phyloP scores from a whole-genome alignment of 805 yeast genomes.

The Candida dajiaensis region DNA sequence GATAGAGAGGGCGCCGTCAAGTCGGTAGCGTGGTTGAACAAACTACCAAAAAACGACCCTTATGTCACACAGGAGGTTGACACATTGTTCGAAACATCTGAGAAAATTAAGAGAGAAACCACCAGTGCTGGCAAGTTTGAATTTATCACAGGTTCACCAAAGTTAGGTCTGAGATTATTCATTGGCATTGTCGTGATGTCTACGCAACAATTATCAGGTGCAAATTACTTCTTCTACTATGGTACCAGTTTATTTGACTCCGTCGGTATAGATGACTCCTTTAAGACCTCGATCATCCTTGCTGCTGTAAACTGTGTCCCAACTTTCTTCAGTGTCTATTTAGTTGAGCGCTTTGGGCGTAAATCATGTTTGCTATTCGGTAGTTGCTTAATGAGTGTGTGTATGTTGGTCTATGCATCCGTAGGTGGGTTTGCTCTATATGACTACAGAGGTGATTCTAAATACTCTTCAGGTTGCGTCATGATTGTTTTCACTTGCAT shows the following conservation, averaged over 20 bases:
- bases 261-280: conserved; percentile 52
- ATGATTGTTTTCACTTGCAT: conserved; percentile 64
- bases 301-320: conserved; percentile 52
- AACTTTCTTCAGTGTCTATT: conserved; percentile 45
- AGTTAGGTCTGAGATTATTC: conserved; percentile 40
- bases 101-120: conserved; percentile 41
- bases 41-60: conserved; percentile 37
- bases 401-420: conserved; percentile 55
- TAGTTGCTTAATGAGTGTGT: conserved; percentile 45
- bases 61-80: conserved; percentile 42
- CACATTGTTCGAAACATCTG: conserved; percentile 43
- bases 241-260: conserved; percentile 57
- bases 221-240: conserved; percentile 61
- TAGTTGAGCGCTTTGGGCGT: conserved; percentile 52
- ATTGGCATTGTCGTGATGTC: conserved; percentile 57
- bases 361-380: conserved; percentile 44
- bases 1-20: conserved; percentile 47
- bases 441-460: conserved; percentile 31
- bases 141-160: conserved; percentile 58
- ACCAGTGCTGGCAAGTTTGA: conserved; percentile 44
- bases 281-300: conserved; percentile 49
- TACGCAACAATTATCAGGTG: conserved; percentile 58
- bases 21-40: conserved; percentile 50
- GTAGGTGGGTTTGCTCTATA: conserved; percentile 49
- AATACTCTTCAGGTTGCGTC: conserved; percentile 44